Evolutionary conservation across 2,329 filamentous ascomycete species (phyloP).

Genomic region (Colletotrichum sp.): DNA sequence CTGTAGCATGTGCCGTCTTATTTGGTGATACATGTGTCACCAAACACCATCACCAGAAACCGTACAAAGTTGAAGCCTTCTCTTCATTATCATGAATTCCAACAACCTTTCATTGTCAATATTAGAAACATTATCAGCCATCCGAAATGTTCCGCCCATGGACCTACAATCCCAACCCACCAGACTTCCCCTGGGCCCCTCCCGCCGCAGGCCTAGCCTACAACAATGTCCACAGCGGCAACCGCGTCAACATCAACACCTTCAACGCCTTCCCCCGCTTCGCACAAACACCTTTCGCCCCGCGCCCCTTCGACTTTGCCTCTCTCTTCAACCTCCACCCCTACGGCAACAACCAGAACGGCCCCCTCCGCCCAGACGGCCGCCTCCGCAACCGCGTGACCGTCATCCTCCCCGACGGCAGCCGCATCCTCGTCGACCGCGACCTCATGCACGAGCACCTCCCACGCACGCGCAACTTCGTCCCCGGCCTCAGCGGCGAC

Average conservation of each 20-base stretch:
- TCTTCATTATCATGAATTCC: fast-evolving
- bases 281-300: not conserved
- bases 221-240: not conserved
- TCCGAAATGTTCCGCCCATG: constrained; percentile 5
- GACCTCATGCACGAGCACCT: constrained; percentile 10
- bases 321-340: not conserved
- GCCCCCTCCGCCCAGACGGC: not conserved
- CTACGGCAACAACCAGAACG: not conserved
- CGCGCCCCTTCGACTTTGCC: not conserved
- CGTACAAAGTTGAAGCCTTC: not conserved
- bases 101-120: not conserved
- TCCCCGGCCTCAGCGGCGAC: not conserved
- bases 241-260: constrained; percentile 13
- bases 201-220: not conserved
- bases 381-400: constrained; percentile 11
- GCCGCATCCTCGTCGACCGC: constrained; percentile 2
- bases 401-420: constrained; percentile 9
- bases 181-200: not conserved
- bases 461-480: constrained; percentile 10
- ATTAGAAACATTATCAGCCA: fast-evolving
- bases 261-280: not conserved
- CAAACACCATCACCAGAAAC: not conserved
- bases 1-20: not conserved
- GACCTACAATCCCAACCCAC: not conserved
- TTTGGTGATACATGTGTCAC: not conserved